Evolutionary conservation across 768 basidiomycete species (phyloP).

Genomic region (Strobilomyces confusus): DNA sequence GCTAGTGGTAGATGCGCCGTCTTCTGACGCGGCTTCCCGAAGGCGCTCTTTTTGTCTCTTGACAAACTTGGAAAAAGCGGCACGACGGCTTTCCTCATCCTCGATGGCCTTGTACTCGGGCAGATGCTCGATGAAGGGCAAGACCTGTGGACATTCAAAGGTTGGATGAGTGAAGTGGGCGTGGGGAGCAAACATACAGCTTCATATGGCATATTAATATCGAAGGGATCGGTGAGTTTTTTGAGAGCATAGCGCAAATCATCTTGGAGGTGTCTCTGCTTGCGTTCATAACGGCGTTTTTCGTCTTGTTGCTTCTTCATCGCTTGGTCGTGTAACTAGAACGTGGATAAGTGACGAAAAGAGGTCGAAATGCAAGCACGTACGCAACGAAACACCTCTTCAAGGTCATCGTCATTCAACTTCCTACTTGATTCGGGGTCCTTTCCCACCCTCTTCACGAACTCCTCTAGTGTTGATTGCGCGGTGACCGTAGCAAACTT

Average conservation of each 20-base stretch:
- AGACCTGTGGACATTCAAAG: conserved; percentile 39
- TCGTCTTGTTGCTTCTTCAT: conserved; percentile 80
- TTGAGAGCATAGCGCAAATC: conserved; percentile 94
- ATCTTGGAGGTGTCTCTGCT: conserved; percentile 84
- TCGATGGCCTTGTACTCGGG: conserved; percentile 85
- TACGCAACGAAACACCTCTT: conserved; percentile 61
- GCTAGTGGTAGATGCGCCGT: conserved; percentile 76
- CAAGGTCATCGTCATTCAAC: conserved; percentile 50
- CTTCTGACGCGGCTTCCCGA: conserved; percentile 73
- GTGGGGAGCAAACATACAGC: conserved; percentile 48
- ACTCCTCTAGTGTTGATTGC: conserved; percentile 66
- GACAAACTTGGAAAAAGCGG: conserved; percentile 84
- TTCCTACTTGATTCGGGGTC: conserved; percentile 49
- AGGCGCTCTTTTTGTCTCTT: conserved; percentile 91
- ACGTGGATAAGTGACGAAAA: conserved; percentile 7
- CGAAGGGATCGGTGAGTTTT: conserved; percentile 80
- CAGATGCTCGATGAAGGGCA: conserved; percentile 76
- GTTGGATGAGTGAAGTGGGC: not conserved
- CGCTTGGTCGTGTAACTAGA: conserved; percentile 68
- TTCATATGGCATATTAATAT: conserved; percentile 73
- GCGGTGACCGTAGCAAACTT: conserved; percentile 39
- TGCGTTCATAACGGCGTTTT: conserved; percentile 79
- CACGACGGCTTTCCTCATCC: conserved; percentile 77
- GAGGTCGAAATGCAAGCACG: conserved; percentile 19
- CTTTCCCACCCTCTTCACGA: conserved; percentile 50